Conservation (phyloP, 1,284 basidiomycete genomes). For the Trichosporon sp. region DNA sequence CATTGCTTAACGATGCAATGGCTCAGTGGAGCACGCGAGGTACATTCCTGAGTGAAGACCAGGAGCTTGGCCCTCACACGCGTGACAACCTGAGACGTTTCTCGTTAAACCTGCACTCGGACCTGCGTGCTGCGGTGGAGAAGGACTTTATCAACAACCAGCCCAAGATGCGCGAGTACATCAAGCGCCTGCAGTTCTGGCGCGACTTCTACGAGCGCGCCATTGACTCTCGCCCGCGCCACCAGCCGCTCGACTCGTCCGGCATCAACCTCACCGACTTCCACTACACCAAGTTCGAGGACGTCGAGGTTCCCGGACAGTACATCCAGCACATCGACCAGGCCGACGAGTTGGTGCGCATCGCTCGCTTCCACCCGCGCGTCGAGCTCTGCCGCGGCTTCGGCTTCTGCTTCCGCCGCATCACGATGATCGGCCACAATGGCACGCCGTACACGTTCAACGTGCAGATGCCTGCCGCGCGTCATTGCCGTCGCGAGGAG, state of each 20-base stretch:
- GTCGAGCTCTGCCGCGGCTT: slow-evolving; percentile 81
- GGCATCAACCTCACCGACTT: slow-evolving; percentile 97
- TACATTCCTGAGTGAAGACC: slow-evolving; percentile 67
- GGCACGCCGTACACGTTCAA: slow-evolving; percentile 82
- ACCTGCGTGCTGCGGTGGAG: slow-evolving; percentile 75
- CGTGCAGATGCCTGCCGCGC: slow-evolving; percentile 81
- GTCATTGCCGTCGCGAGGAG: slow-evolving; percentile 89
- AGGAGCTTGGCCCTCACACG: slow-evolving; percentile 58
- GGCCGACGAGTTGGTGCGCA: slow-evolving; percentile 85
- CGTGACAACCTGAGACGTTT: slow-evolving; percentile 63
- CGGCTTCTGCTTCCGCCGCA: slow-evolving; percentile 81
- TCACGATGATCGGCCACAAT: slow-evolving; percentile 90
- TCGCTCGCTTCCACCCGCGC: slow-evolving; percentile 83
- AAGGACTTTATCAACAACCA: slow-evolving; percentile 82
- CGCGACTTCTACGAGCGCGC: slow-evolving; percentile 82
- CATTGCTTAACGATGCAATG: slow-evolving; percentile 64
- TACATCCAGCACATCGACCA: slow-evolving; percentile 95
- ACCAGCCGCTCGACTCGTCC: slow-evolving; percentile 81
- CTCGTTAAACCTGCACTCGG: slow-evolving; percentile 61
- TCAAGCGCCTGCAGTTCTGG: slow-evolving; percentile 85
- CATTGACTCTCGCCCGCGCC: slow-evolving; percentile 73
- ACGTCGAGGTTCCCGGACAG: slow-evolving; percentile 97
- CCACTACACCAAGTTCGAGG: slow-evolving; percentile 96
- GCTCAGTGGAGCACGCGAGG: slow-evolving; percentile 66
- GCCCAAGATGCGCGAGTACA: slow-evolving; percentile 79